Conservation (phyloP, 495 filamentous ascomycete genomes). For the Pyrenula massariospora region DNA sequence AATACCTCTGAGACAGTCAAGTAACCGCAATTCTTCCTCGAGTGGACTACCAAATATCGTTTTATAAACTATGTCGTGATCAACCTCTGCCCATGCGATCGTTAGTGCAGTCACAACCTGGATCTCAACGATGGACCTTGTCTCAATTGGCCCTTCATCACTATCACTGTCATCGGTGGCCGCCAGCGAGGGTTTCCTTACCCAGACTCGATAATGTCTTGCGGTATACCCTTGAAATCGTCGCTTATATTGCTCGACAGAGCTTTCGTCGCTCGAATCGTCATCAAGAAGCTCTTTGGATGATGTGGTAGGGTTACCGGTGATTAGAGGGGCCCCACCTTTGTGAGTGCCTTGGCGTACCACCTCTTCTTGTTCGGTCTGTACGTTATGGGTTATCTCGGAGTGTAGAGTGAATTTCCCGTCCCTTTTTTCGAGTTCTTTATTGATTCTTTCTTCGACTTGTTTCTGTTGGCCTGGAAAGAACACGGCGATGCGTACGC, state of each 20-base stretch:
- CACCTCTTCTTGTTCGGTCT: background rate
- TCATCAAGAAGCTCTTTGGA: background rate
- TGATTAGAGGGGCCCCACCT: background rate
- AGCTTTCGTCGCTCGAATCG: background rate
- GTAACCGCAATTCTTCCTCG: background rate
- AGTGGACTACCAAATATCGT: background rate
- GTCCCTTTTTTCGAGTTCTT: too few species aligned
- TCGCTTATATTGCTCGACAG: background rate
- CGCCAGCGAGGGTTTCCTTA: background rate
- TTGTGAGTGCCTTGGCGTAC: background rate
- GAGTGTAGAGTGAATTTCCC: background rate
- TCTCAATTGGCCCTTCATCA: background rate
- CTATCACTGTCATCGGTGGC: background rate
- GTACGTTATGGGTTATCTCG: background rate
- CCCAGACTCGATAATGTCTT: slow-evolving; percentile 10
- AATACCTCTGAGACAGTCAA: background rate
- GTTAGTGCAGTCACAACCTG: slow-evolving; percentile 13
- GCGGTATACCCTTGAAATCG: slow-evolving; percentile 11
- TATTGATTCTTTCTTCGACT: background rate
- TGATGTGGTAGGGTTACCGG: background rate
- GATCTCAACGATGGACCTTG: slow-evolving; percentile 10
- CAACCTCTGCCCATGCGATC: slow-evolving; percentile 14
- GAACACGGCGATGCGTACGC: background rate
- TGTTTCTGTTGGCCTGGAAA: background rate
- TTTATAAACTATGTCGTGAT: slow-evolving; percentile 18